Conservation (phyloP, 1,284 basidiomycete genomes). For the Taiwanofungus camphoratus region DNA sequence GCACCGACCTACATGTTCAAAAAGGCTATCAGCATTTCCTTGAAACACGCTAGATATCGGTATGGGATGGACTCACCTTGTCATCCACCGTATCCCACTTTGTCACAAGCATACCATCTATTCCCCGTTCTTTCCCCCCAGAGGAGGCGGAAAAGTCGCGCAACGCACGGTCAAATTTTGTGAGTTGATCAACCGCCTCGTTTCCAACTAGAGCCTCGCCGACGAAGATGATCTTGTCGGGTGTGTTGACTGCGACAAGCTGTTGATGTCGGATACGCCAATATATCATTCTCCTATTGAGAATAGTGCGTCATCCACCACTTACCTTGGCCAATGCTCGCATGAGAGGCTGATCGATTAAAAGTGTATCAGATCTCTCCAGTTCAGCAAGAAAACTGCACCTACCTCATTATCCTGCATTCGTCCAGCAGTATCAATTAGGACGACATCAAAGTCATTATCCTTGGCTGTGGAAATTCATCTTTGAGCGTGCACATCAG, state of each 20-base stretch:
- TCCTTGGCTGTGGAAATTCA: conserved; percentile 55
- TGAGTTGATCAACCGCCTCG: conserved; percentile 93
- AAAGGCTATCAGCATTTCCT: too few species aligned
- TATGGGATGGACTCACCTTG: conserved; percentile 48
- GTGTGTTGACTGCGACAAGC: conserved; percentile 87
- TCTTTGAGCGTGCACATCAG: neutral
- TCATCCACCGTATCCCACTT: conserved; percentile 98
- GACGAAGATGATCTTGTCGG: conserved; percentile 95
- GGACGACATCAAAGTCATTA: conserved; percentile 87
- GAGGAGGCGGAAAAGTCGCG: conserved; percentile 80
- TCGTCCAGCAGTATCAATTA: conserved; percentile 95
- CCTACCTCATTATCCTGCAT: conserved; percentile 97
- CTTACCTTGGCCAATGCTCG: conserved; percentile 90
- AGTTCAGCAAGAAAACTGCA: neutral
- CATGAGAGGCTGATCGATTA: conserved; percentile 73
- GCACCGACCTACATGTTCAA: conserved; percentile 73
- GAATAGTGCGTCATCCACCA: too few species aligned
- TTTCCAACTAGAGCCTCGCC: conserved; percentile 96
- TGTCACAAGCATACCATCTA: conserved; percentile 94
- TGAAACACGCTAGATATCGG: neutral
- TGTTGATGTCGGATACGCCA: too few species aligned
- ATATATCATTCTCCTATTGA: too few species aligned
- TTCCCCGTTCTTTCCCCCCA: conserved; percentile 72
- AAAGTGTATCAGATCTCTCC: conserved; percentile 4
- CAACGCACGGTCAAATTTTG: conserved; percentile 89